Base-by-base conservation (phyloP, 768 basidiomycete genomes). In the Podaxis sp. region DNA sequence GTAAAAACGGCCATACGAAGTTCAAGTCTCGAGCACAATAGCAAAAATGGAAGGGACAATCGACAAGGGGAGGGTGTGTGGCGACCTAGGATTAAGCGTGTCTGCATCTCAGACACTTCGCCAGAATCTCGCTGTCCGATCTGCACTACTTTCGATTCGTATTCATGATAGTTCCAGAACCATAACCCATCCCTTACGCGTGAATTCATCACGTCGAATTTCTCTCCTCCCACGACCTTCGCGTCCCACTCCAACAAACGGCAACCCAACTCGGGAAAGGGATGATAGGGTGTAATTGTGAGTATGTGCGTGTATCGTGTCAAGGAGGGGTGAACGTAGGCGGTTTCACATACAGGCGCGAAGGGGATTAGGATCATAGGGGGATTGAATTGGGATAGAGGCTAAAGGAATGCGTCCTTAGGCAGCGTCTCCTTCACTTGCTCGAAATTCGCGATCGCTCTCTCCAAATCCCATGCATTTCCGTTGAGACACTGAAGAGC, bases 401-500 rank as follows among this genome's bases (percentile, higher is more conserved):
- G 53, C 68, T 74, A 84, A 66, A 85, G 64, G 69, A 84, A 86
- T 7, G 85, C 85, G 24, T 87, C 84, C 68, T 80, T 79, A 61
- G 82, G 72, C 63, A 86, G 70, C 27, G 76, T 82, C 36, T 91
- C 91, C 85, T 91, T 91, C 68, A 98, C 90, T 72, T 91, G 82
- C 69, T 94, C 87, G 74, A 94, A 98, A 70, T 96, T 96, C 55
- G 82, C 81, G 25, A 94, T 70, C 0, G 97, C 97, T 63, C 82
- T 80, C 50, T 87, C 86, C 55, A 91, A 68, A 70, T 95, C 85
- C 95, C 95, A 98, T 7, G 77, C 85, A 70, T 96, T 97, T 54
- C 86, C 87, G 66, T 85, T 79, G 63, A 98, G 74, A 71, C 96
- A 98, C 63, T 97, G 88, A n/a, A 89, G 77, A 5, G 94, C 84